Base-by-base conservation (phyloP, 495 filamentous ascomycete genomes). In the Penicillium cinerascens region DNA sequence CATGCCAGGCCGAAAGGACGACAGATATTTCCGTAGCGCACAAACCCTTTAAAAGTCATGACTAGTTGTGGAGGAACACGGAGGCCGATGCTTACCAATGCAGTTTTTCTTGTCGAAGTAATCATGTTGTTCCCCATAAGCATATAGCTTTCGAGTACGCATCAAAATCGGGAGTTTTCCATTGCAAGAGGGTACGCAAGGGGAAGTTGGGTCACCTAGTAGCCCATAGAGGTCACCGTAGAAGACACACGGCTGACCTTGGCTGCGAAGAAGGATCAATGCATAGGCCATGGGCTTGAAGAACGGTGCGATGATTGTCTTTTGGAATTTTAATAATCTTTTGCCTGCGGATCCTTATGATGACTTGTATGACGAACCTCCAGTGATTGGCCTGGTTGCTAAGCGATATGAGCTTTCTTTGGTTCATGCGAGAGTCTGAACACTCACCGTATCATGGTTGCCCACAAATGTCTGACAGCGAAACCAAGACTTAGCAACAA, bases 171-270 rank as follows among this genome's bases (percentile, higher is more conserved):
- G 78, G 5, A 91, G 74, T 22, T 75, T 75, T 29, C 77, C 77
- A 44, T 74, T 73, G 60, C 82, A 86, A 4, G 84, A 79, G 2
- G 86, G 79, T 0, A 72, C 72, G 22, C 74, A 26, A 3, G 37
- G 18, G 5, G 36, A 17, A 16, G 74, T 2, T 73, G 70, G 29
- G 73, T 68, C 44, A 74, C 71, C 78, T 48, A 71, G 64, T 49
- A 86, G 80, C 16, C 87, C 86, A 63, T 88, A 90, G 5, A 89
- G 62, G 51, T 91, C 87, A 33, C 87, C 87, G 63, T 87, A 89
- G 65, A 87, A 91, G 42, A 88, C 54, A 54, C 85, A 89, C 1
- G 87, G 87, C 48, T 87, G 86, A 18, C 86, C 86, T 29, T 77
- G 66, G 17, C 67, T 58, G 27, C 85, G 80, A n/a, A 89, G 79